These are phyloP conservation scores for Aspergillus bridgeri DNA, from an alignment of 495 filamentous ascomycete genomes.

Conservation along the genomic window DNA sequence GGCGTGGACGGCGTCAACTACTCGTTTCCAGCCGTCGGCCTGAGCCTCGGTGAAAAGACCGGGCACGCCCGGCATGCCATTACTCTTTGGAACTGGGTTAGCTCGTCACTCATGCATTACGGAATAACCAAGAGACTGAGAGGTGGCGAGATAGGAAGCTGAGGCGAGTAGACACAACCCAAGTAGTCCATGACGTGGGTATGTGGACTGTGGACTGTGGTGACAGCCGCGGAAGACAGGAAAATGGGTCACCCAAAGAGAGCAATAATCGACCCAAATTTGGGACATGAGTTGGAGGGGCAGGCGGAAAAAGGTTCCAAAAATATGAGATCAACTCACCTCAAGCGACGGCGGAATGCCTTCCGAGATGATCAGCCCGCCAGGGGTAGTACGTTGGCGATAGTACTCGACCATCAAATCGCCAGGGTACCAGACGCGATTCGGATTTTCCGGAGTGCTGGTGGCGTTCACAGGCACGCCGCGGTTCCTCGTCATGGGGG, in stretches of 20 bases:
- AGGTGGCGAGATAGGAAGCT: too few relatives aligned
- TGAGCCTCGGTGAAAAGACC: slow-evolving; percentile 49
- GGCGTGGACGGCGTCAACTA: slow-evolving; percentile 51
- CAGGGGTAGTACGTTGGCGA: slow-evolving; percentile 47
- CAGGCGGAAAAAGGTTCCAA: background rate
- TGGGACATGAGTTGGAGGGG: background rate
- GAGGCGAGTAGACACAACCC: background rate
- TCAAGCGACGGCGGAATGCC: slow-evolving; percentile 50
- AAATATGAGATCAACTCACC: slow-evolving; percentile 14
- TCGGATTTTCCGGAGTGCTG: slow-evolving; percentile 41
- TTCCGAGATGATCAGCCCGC: slow-evolving; percentile 54
- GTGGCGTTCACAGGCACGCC: slow-evolving; percentile 34
- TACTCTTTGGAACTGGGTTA: slow-evolving; percentile 20
- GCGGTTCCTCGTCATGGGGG: slow-evolving; percentile 54
- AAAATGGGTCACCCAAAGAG: background rate
- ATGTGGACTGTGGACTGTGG: background rate
- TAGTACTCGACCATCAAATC: slow-evolving; percentile 54
- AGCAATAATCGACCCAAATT: background rate
- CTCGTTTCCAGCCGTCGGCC: slow-evolving; percentile 45
- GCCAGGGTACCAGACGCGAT: slow-evolving; percentile 45
- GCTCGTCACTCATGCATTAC: background rate
- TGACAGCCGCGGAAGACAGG: background rate
- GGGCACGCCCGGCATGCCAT: slow-evolving; percentile 47
- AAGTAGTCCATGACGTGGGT: background rate
- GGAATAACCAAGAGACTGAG: background rate